Evolutionary conservation across 305 asterid species (phyloP).

Genomic region (Plantago coronopus): DNA sequence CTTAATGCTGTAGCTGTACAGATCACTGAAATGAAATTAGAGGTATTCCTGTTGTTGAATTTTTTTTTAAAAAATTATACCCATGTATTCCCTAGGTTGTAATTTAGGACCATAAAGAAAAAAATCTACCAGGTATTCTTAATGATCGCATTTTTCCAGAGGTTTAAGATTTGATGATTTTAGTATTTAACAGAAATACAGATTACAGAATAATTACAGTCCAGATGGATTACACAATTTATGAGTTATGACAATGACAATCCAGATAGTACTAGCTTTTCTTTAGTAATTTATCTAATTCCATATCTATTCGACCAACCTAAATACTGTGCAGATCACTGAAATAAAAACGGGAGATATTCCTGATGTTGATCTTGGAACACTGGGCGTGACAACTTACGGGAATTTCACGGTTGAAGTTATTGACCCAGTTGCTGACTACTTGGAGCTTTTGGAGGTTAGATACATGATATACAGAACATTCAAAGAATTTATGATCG

Average conservation of each 20-base stretch:
- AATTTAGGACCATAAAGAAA: too few species aligned
- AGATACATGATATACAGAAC: constrained; percentile 21
- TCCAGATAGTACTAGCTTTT: background rate
- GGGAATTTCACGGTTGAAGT: constrained; percentile 85
- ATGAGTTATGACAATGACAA: background rate
- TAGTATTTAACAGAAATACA: too few species aligned
- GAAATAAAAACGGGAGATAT: constrained; percentile 77
- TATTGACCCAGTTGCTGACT: constrained; percentile 87
- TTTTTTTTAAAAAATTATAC: too few species aligned
- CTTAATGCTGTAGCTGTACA: too few species aligned
- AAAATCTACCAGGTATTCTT: too few species aligned
- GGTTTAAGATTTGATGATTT: too few species aligned
- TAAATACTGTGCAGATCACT: constrained; percentile 57
- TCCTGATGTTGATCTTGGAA: constrained; percentile 76
- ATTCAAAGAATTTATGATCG: constrained; percentile 9
- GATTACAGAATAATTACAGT: too few species aligned
- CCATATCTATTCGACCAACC: constrained; percentile 23
- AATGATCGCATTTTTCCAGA: background rate
- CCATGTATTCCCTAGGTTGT: too few species aligned
- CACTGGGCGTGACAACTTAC: constrained; percentile 50
- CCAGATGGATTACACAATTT: too few species aligned
- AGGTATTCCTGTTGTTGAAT: too few species aligned
- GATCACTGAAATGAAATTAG: too few species aligned
- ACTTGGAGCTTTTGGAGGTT: constrained; percentile 96
- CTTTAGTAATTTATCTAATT: too few species aligned